Evolutionary conservation across 345 rosid species (phyloP).

Genomic region (Moricandia moricandioides): DNA sequence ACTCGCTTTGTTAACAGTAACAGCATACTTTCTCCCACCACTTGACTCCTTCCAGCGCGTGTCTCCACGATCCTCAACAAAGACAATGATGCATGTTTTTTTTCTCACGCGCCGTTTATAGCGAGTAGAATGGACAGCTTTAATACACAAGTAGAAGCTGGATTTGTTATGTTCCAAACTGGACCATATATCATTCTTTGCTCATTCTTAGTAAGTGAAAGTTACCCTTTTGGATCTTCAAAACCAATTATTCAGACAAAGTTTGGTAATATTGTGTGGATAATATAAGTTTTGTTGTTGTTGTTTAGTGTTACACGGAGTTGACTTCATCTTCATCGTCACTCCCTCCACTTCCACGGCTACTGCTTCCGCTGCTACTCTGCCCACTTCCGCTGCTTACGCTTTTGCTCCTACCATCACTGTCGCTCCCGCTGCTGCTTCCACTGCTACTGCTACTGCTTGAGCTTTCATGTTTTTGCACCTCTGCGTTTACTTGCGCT

Average conservation of each 20-base stretch:
- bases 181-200: background rate
- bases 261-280: background rate
- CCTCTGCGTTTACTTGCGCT: constrained; percentile 73
- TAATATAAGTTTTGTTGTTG: background rate
- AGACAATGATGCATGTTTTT: too few species aligned
- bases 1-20: constrained; percentile 27
- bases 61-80: constrained; percentile 1
- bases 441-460: constrained; percentile 77
- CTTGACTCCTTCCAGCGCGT: background rate
- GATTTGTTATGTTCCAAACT: background rate
- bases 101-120: background rate
- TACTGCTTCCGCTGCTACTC: constrained; percentile 51
- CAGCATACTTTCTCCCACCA: background rate
- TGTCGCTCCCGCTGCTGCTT: constrained; percentile 61
- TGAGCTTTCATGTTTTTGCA: constrained; percentile 41
- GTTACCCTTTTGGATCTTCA: constrained; percentile 19
- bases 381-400: constrained; percentile 37
- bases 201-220: background rate
- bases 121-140: constrained; percentile 4
- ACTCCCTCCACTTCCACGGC: constrained; percentile 37
- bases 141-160: constrained; percentile 17
- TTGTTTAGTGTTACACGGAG: constrained; percentile 44
- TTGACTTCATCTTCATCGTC: constrained; percentile 62
- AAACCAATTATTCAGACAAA: constrained; percentile 18
- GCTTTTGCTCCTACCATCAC: constrained; percentile 59